Percentiles rank a stretch among this genome's conserved stretches.
Conservation (phyloP, 768 basidiomycete species). For the Termitomyces sp. region DNA sequence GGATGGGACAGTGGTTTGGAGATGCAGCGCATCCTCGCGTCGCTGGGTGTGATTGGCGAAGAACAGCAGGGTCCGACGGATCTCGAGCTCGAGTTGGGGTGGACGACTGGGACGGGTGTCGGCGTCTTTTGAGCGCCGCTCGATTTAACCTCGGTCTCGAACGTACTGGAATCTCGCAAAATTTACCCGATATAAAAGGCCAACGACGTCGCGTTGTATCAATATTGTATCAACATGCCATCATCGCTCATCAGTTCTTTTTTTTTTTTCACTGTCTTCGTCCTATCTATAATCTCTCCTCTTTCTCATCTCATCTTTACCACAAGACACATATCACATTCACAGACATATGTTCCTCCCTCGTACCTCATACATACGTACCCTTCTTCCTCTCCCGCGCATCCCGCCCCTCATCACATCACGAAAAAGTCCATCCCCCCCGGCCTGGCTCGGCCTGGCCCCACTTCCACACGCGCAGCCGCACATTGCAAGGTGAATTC, state of each 20-base stretch:
- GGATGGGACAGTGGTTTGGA: conserved; percentile 12
- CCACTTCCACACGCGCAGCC: neutral
- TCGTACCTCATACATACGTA: neutral
- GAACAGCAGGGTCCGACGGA: conserved; percentile 3
- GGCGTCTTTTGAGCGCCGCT: conserved; percentile 9
- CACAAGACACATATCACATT: neutral
- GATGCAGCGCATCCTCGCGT: conserved; percentile 16
- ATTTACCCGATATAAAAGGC: neutral
- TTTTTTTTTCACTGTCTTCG: neutral
- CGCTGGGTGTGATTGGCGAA: conserved; percentile 7
- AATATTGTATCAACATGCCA: neutral
- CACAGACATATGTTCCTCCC: neutral
- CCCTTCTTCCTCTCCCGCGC: neutral
- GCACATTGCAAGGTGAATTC: conserved; percentile 12
- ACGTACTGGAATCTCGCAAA: too few species aligned
- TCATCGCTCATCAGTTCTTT: neutral
- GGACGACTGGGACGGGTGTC: conserved; percentile 7
- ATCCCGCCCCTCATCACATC: neutral
- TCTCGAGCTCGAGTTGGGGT: conserved; percentile 11
- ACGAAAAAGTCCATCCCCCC: neutral
- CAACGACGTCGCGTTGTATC: neutral
- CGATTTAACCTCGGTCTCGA: too few species aligned
- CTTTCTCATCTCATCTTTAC: neutral
- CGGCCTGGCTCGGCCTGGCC: neutral
- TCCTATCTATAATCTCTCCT: conserved; percentile 4